Evolutionary conservation across 306 rosid species (phyloP), one percentile per base, ranked within the genome.

Genomic region (Dryas octopetala): DNA sequence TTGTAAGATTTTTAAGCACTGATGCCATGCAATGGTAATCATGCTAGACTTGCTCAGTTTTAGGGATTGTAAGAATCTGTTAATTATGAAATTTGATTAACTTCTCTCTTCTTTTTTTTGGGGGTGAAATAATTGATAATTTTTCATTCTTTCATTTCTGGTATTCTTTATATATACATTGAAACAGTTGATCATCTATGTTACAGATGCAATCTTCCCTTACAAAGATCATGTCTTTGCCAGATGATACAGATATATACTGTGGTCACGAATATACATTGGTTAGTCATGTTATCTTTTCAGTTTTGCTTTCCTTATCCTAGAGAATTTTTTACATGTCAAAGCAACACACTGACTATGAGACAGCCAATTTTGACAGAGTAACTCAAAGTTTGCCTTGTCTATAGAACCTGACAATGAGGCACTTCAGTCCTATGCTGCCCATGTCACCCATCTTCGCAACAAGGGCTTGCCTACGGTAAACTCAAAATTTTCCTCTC

Each of bases 401-500:
- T 90, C 91, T 45, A 73, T 95, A 76, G 99, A 95, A 77, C 97
- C 97, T 13, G 74, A 81, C 77, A 95, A 95, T 77, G 86, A 89
- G 86, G 93, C 89, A 80, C 97, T 95, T 75, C 89, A 84, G 70
- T 90, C 92, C 58, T 95, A 90, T 83, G 97, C 89, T 53, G 80
- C 91, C 54, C 86, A 83, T 59, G 86, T 95, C 55, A 83, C 86
- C 62, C 89, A 89, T 81, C 89, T 90, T 76, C 82, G 92, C 50
- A 84, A 71, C 83, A 95, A 90, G 81, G 97, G 93, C 80, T 55
- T 92, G 82, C 96, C 99, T 71, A 92, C 97, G 92, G 99, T 95
- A 92, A 77, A 75, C 12, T 43, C 32, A 54, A n/a, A 7, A 45
- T 17, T 76, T 17, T 45, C 47, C 23, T 61, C 58, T 59, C 68